Percentiles rank a stretch among this genome's conserved stretches.
Evolutionary conservation across 73 alveolate genomes (phyloP).

Genomic region (Breviolum minutum): DNA sequence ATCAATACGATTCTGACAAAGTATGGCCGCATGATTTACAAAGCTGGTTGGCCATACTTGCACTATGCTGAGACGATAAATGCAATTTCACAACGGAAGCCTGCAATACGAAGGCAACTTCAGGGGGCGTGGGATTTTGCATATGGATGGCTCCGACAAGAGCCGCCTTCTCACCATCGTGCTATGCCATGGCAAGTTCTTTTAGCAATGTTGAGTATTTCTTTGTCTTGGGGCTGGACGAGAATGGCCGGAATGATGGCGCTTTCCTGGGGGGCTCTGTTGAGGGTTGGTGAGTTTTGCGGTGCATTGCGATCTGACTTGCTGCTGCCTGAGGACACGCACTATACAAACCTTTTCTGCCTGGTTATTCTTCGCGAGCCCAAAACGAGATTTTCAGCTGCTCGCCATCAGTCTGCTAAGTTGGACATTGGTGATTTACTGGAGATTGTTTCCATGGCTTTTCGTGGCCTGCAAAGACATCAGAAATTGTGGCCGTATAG

Average conservation of each 20-base stretch:
- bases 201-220: neutral
- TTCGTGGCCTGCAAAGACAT: neutral
- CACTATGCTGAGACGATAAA: neutral
- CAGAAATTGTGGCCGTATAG: neutral
- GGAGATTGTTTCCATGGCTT: neutral
- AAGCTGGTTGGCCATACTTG: neutral
- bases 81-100: neutral
- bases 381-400: neutral
- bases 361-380: neutral
- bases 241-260: neutral
- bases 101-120: neutral
- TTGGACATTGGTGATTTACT: neutral
- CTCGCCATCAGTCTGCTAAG: neutral
- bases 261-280: neutral
- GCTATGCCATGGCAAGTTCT: neutral
- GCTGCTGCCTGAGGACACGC: neutral
- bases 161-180: neutral
- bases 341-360: neutral
- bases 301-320: neutral
- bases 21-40: neutral
- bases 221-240: neutral
- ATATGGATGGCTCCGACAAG: neutral
- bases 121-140: neutral
- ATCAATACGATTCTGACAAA: neutral
- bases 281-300: neutral